Percentiles rank a stretch among this genome's conserved stretches.
phyloP scores from a whole-genome alignment of 2,329 filamentous ascomycete species.

The Clonostachys rhizophaga region DNA sequence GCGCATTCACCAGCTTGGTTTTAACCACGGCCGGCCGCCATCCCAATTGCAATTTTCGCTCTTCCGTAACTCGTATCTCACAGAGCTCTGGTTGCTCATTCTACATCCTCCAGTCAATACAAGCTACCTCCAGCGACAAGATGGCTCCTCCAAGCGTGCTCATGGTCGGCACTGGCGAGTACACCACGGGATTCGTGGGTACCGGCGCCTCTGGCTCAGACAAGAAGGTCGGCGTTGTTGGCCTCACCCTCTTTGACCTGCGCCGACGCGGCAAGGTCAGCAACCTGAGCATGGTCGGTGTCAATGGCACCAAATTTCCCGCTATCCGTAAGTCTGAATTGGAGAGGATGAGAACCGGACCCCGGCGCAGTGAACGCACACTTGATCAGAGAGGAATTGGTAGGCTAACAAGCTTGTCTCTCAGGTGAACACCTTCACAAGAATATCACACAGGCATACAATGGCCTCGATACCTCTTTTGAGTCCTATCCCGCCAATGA shows the following conservation, averaged over 20 bases:
- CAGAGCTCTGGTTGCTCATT: too few relatives aligned
- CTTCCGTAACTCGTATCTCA: too few relatives aligned
- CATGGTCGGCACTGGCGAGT: slow-evolving; percentile 84
- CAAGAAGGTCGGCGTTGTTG: slow-evolving; percentile 95
- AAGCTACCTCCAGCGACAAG: slow-evolving; percentile 5
- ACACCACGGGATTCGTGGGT: slow-evolving; percentile 92
- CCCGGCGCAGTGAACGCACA: too few relatives aligned
- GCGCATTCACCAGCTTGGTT: too few relatives aligned
- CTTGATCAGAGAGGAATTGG: too few relatives aligned
- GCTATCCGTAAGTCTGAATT: slow-evolving; percentile 66
- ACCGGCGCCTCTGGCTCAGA: slow-evolving; percentile 79
- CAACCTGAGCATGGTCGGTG: slow-evolving; percentile 83
- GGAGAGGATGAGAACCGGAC: too few relatives aligned
- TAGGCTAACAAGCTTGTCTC: background rate
- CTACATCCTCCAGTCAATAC: too few relatives aligned
- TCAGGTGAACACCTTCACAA: slow-evolving; percentile 76
- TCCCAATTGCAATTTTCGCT: too few relatives aligned
- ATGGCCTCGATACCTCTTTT: slow-evolving; percentile 82
- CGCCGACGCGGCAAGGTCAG: slow-evolving; percentile 84
- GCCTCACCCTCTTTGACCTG: slow-evolving; percentile 83
- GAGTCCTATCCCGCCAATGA: slow-evolving; percentile 76
- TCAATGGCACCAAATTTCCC: slow-evolving; percentile 84
- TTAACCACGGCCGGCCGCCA: too few relatives aligned
- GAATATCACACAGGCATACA: slow-evolving; percentile 87
- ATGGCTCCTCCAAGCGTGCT: slow-evolving; percentile 49